Percentiles rank a stretch among this genome's conserved stretches.
phyloP scores from a whole-genome alignment of 352 stramenopile genomes.

The Globisporangium splendens region DNA sequence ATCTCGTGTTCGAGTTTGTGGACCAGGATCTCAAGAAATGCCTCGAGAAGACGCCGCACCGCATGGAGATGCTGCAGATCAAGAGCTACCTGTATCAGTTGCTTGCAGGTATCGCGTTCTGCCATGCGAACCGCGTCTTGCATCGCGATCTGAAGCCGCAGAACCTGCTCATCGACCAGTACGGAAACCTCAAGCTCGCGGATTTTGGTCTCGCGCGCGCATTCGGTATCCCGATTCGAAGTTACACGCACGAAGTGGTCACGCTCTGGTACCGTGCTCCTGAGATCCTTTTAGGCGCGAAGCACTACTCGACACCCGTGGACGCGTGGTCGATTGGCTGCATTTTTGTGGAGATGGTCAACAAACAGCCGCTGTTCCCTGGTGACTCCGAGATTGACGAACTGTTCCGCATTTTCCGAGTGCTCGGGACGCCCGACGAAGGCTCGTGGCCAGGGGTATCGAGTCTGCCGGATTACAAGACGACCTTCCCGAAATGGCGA shows the following conservation, averaged over 20 bases:
- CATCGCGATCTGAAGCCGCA: constrained; percentile 98
- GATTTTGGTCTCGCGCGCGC: constrained; percentile 92
- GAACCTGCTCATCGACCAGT: constrained; percentile 91
- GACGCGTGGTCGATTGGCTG: constrained; percentile 93
- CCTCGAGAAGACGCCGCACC: constrained; percentile 91
- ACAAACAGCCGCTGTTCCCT: constrained; percentile 85
- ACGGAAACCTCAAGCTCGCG: constrained; percentile 89
- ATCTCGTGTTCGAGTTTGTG: constrained; percentile 86
- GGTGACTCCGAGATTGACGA: constrained; percentile 99
- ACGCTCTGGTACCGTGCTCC: constrained; percentile 96
- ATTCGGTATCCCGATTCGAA: constrained; percentile 81
- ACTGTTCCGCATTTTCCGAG: constrained; percentile 97
- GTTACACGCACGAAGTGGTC: constrained; percentile 94
- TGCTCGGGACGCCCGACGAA: constrained; percentile 97
- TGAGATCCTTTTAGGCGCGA: constrained; percentile 92
- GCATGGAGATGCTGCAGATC: constrained; percentile 78
- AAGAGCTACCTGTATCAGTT: constrained; percentile 86
- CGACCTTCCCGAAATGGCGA: constrained; percentile 96
- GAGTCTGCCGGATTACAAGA: constrained; percentile 97
- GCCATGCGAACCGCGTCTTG: constrained; percentile 95
- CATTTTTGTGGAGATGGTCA: constrained; percentile 94
- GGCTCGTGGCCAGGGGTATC: constrained; percentile 96
- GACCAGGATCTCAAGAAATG: constrained; percentile 87
- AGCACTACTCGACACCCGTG: constrained; percentile 92
- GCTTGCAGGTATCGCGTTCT: constrained; percentile 88